phyloP scores from a whole-genome alignment of 495 filamentous ascomycete genomes.

The Daldinia vernicosa region DNA sequence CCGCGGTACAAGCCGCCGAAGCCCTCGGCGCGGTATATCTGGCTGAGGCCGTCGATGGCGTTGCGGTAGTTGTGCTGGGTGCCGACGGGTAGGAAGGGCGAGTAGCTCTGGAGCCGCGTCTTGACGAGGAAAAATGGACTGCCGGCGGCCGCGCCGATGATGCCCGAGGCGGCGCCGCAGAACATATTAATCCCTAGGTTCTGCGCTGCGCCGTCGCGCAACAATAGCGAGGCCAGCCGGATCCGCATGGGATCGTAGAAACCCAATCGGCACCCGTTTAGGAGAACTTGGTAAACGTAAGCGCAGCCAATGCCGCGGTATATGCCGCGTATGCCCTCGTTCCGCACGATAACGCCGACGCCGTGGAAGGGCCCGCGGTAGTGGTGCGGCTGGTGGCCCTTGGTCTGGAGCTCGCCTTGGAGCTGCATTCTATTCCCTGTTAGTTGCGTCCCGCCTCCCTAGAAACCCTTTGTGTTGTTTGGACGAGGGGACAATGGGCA shows the following conservation, averaged over 20 bases:
- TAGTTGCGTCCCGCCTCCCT: conserved; percentile 16
- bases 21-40: conserved; percentile 82
- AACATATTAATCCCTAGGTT: conserved; percentile 92
- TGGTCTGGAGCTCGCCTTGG: conserved; percentile 93
- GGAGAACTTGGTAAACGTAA: conserved; percentile 95
- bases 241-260: conserved; percentile 96
- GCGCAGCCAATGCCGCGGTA: conserved; percentile 91
- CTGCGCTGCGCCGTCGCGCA: conserved; percentile 76
- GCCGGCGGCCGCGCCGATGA: conserved; percentile 87
- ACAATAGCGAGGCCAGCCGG: conserved; percentile 68
- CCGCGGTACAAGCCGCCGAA: conserved; percentile 85
- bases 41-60: conserved; percentile 79
- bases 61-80: conserved; percentile 94
- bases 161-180: conserved; percentile 84
- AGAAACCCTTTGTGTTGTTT: not conserved
- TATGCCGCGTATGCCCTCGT: conserved; percentile 87
- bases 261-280: conserved; percentile 95
- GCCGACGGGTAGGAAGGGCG: conserved; percentile 92
- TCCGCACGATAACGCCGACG: conserved; percentile 86
- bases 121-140: conserved; percentile 99
- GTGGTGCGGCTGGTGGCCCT: conserved; percentile 80
- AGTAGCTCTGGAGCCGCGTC: conserved; percentile 93
- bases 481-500: conserved; percentile 12
- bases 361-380: conserved; percentile 95
- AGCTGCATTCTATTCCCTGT: conserved; percentile 77